Evolutionary conservation across 805 yeast species (phyloP), one percentile per base, ranked within the genome.

Genomic region (Hanseniaspora opuntiae): DNA sequence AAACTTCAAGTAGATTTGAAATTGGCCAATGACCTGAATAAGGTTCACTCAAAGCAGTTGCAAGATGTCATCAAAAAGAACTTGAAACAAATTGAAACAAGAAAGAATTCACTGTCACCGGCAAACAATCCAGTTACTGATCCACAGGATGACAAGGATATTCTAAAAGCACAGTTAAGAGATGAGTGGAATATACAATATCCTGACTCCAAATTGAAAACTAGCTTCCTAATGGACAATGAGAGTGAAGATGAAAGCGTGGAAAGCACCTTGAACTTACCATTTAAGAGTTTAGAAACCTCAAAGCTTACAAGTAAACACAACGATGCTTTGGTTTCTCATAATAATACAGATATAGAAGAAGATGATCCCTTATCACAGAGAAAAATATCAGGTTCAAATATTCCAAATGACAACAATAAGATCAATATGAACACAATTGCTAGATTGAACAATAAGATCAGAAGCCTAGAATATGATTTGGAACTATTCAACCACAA

Each of bases 401-500:
- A 19, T 38, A 35, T 37, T 11, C 14, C 17, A 49, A 40, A 6
- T 19, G 45, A 17, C 33, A 47, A 22, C 33, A 24, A 16, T 46
- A 55, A 24, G 52, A 44, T 25, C 24, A 65, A 62, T 51, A 61
- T 67, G 2, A 96, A 84, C 62, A 64, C 86, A 52, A 76, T 86
- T 47, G 79, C 83, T 57, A 85, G 82, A 60, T 74, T 93, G 73
- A 80, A 89, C 45, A 69, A 85, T 0, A 86, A 81, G 48, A 79
- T 90, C 19, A 75, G 95, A 56, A 74, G 89, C 54, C 70, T 90
- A 40, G 96, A 90, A 63, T 76, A 84, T 28, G 97, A 93, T 62
- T 65, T 88, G 16, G 66, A 77, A 42, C 74, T 84, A 0, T 67
- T 81, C 50, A 76, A 72, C 57, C 88, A 83, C 45, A 88, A 84